phyloP scores from a whole-genome alignment of 371 early-diverging fungal genomes.

The Mortierella sp. region DNA sequence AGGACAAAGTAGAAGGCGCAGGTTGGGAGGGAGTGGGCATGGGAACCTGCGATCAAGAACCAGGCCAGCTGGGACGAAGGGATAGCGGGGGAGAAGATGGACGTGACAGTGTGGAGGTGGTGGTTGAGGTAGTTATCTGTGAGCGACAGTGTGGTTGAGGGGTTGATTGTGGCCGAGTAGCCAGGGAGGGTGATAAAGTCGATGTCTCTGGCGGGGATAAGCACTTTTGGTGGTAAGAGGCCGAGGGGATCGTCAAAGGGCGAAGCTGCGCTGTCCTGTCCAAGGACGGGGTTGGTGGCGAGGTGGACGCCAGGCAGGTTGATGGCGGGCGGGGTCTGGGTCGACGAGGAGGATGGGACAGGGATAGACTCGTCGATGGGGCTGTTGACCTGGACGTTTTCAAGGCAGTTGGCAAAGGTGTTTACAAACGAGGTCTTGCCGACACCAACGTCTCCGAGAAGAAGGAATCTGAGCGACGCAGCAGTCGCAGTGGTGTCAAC shows the following conservation, averaged over 20 bases:
- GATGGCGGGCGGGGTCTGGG: slow-evolving; percentile 16
- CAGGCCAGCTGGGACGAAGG: slow-evolving; percentile 46
- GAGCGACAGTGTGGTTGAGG: slow-evolving; percentile 30
- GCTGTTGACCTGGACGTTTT: slow-evolving; percentile 16
- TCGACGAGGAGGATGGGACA: slow-evolving; percentile 16
- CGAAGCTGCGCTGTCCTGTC: neutral
- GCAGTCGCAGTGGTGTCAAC: slow-evolving; percentile 27
- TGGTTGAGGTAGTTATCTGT: slow-evolving; percentile 50
- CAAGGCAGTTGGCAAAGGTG: slow-evolving; percentile 29
- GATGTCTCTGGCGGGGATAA: slow-evolving; percentile 30
- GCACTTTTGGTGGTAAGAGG: slow-evolving; percentile 32
- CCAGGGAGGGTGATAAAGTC: slow-evolving; percentile 38
- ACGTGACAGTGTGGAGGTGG: slow-evolving; percentile 41
- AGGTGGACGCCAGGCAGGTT: slow-evolving; percentile 22
- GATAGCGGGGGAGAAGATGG: slow-evolving; percentile 47
- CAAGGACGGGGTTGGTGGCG: slow-evolving; percentile 24
- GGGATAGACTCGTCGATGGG: slow-evolving; percentile 32
- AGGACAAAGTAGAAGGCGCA: slow-evolving; percentile 54
- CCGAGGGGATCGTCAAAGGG: slow-evolving; percentile 32
- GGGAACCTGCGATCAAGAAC: slow-evolving; percentile 49
- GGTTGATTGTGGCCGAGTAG: slow-evolving; percentile 47
- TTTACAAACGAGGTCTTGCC: slow-evolving; percentile 40
- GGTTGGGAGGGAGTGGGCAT: slow-evolving; percentile 42
- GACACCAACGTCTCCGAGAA: slow-evolving; percentile 46
- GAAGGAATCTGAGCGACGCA: slow-evolving; percentile 34